Evolutionary conservation across 225 moss, liverwort and hornwort genomes (phyloP).

Genomic region (Antitrichia curtipendula): DNA sequence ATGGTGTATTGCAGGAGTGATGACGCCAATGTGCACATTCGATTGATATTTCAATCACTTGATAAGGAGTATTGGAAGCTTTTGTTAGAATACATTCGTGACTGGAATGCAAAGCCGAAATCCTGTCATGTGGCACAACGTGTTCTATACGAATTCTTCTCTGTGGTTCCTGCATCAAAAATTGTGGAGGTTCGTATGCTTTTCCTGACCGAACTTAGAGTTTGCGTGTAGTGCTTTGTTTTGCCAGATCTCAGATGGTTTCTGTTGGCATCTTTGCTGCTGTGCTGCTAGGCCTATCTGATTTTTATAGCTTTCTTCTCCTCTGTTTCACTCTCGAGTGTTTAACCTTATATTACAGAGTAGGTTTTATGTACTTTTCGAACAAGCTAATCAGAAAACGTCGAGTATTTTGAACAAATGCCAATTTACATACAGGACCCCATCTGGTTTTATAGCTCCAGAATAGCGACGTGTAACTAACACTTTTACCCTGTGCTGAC

Average conservation of each 20-base stretch:
- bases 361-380: not conserved
- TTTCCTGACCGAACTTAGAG: not conserved
- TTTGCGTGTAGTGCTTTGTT: not conserved
- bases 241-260: not conserved
- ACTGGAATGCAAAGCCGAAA: slow-evolving; percentile 93
- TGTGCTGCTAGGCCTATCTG: not conserved
- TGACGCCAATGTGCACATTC: slow-evolving; percentile 38
- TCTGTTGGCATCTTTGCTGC: not conserved
- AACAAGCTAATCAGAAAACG: not conserved
- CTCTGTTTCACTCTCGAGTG: not conserved
- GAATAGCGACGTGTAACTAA: not conserved
- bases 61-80: slow-evolving; percentile 74
- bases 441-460: not conserved
- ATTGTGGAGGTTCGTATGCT: slow-evolving; percentile 54
- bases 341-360: not conserved
- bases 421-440: not conserved
- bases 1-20: slow-evolving; percentile 27
- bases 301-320: not conserved
- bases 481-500: not conserved
- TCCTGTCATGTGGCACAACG: slow-evolving; percentile 92
- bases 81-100: slow-evolving; percentile 74
- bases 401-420: not conserved
- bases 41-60: slow-evolving; percentile 47
- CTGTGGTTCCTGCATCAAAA: slow-evolving; percentile 59
- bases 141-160: slow-evolving; percentile 58